Base-by-base conservation (phyloP, 106 monocot genomes). In the Vanilla planifolia region DNA sequence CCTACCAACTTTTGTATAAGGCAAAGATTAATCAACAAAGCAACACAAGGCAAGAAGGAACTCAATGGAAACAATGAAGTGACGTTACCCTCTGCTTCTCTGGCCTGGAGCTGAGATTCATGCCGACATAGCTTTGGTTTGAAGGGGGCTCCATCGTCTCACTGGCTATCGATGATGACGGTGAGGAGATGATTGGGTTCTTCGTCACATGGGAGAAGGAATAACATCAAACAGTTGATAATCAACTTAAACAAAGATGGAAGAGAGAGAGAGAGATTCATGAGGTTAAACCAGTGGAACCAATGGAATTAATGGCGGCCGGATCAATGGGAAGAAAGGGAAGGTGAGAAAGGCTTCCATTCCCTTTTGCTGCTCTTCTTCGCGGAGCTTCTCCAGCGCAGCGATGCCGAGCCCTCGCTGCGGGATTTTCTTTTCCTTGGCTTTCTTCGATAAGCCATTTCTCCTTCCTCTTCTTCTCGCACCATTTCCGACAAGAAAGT, bases 331-430 rank as follows among this genome's bases (percentile, higher is more conserved):
- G n/a, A n/a, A n/a, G n/a, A n/a, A n/a, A n/a, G n/a, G n/a, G n/a
- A n/a, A n/a, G 11, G 39, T 33, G 57, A 42, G 35, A 15, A 40
- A 11, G 33, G 42, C 30, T 2, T 24, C 22, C 4, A 21, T 36
- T 19, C 28, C 62, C 26, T 63, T 73, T 53, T 80, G 68, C 62
- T 84, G 75, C 41, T 88, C 88, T 51, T 73, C 78, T n/a, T 79
- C 51, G 23, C 83, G 61, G 42, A 88, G 64, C 63, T 76, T 80
- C 78, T 92, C 92, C 24, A 92, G 81, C 63, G 84, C 78, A 7
- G 84, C 88, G 32, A 92, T 84, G 0, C 92, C 84, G 26, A 88
- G 77, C n/a, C 92, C 92, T 3, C 92, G 83, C 70, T 88, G 92
- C 8, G 92, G 88, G 20, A 67, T 27, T 59, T 79, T 87, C 59